These are phyloP conservation scores for Salix caprea DNA, from an alignment of 345 rosid genomes.

Conservation along the genomic window DNA sequence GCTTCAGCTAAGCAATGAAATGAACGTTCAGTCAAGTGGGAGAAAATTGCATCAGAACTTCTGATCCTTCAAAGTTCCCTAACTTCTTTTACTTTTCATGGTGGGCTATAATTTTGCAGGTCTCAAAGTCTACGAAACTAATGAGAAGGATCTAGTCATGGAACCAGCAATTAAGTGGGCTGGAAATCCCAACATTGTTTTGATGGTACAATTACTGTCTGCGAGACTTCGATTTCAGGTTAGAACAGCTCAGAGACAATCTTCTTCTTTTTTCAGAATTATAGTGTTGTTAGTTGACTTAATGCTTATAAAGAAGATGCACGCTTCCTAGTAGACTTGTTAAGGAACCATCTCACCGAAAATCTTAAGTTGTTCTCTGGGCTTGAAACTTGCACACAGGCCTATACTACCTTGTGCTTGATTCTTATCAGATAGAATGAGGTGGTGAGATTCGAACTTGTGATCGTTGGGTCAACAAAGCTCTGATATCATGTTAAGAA, in stretches of 20 bases:
- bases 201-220: slow-evolving; percentile 53
- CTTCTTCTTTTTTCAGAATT: background rate
- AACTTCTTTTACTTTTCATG: background rate
- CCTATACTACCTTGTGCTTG: no score
- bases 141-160: slow-evolving; percentile 60
- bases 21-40: no score
- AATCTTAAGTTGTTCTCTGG: no score
- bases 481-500: no score
- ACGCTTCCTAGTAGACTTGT: background rate
- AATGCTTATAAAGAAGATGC: background rate
- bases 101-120: slow-evolving; percentile 36
- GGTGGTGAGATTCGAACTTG: no score
- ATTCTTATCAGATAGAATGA: no score
- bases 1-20: no score
- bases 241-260: slow-evolving; percentile 17
- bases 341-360: no score
- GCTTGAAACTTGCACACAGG: no score
- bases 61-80: background rate
- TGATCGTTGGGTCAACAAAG: no score
- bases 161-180: slow-evolving; percentile 79
- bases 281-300: background rate
- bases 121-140: slow-evolving; percentile 58
- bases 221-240: slow-evolving; percentile 57
- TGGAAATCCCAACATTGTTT: slow-evolving; percentile 66
- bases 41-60: background rate